Conservation (phyloP, 2,329 filamentous ascomycete species). For the Calonectria montana region DNA sequence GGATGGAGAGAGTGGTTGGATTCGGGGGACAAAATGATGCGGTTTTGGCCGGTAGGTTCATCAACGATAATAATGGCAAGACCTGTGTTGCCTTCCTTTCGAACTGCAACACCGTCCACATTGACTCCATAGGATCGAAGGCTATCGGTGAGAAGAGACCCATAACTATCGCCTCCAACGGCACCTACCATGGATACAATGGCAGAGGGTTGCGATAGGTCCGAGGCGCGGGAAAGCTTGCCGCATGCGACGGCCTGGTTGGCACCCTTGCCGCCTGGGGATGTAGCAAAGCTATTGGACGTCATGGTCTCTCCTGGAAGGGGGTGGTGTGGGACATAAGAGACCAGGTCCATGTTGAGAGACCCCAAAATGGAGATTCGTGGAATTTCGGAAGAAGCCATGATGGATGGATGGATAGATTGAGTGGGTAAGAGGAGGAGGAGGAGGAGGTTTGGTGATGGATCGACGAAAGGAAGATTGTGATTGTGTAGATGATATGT, state of each 20-base stretch:
- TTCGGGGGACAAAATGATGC: constrained; percentile 79
- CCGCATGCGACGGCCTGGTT: constrained; percentile 94
- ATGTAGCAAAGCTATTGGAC: constrained; percentile 80
- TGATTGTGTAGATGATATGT: not conserved
- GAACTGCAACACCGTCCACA: constrained; percentile 61
- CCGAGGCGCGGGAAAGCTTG: constrained; percentile 74
- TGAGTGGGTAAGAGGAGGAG: constrained; percentile 6
- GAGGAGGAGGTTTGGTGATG: not conserved
- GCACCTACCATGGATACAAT: constrained; percentile 78
- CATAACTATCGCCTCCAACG: constrained; percentile 77
- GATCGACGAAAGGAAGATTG: not conserved
- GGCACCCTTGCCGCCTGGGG: constrained; percentile 91
- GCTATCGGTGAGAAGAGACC: constrained; percentile 66
- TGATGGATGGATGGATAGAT: constrained; percentile 3
- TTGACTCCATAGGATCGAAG: constrained; percentile 73
- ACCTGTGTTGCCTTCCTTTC: constrained; percentile 67
- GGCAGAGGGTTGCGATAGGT: constrained; percentile 49
- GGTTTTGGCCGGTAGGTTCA: constrained; percentile 77
- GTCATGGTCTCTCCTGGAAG: constrained; percentile 89
- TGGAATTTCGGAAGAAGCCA: constrained; percentile 39
- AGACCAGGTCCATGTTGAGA: constrained; percentile 94
- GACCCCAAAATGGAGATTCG: constrained; percentile 89
- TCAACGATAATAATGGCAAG: constrained; percentile 83
- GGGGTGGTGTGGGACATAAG: constrained; percentile 86
- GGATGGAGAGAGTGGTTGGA: constrained; percentile 69